Conservation (phyloP, 768 basidiomycete species). For the Hygrophorus pudorinus region DNA sequence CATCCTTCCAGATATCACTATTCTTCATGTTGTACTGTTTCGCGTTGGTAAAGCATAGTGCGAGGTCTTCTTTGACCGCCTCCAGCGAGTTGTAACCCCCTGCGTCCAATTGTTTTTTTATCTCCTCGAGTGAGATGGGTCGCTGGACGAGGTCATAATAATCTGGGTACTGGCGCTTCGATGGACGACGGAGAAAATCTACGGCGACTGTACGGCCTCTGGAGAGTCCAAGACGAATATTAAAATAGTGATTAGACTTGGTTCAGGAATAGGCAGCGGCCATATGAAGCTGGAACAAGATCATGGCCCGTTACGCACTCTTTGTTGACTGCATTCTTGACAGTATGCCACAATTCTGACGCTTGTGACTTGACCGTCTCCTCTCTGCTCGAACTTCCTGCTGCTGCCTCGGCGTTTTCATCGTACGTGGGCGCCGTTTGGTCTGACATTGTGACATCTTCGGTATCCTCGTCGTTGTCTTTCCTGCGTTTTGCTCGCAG, state of each 20-base stretch:
- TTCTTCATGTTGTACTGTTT: conserved; percentile 76
- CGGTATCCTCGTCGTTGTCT: conserved; percentile 15
- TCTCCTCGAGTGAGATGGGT: conserved; percentile 84
- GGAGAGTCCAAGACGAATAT: conserved; percentile 13
- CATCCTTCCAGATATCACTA: conserved; percentile 71
- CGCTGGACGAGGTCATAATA: conserved; percentile 74
- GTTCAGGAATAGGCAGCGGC: conserved; percentile 15
- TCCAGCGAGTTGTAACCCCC: conserved; percentile 52
- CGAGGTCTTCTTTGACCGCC: conserved; percentile 61
- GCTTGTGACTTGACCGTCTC: conserved; percentile 50
- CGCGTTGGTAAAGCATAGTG: conserved; percentile 72
- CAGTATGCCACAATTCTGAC: conserved; percentile 61
- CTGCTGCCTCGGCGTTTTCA: conserved; percentile 10
- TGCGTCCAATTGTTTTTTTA: conserved; percentile 67
- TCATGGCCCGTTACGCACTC: conserved; percentile 54
- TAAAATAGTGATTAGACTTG: conserved; percentile 17
- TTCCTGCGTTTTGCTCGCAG: conserved; percentile 44
- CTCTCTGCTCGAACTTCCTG: conserved; percentile 13
- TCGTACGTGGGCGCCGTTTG: not conserved
- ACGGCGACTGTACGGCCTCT: conserved; percentile 57
- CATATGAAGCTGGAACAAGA: conserved; percentile 16
- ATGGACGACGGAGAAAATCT: conserved; percentile 61
- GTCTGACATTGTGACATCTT: conserved; percentile 5
- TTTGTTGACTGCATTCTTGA: conserved; percentile 79
- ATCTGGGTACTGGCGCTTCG: conserved; percentile 71